Base-by-base conservation (phyloP, 441 rosid genomes). In the Populus tomentosa region DNA sequence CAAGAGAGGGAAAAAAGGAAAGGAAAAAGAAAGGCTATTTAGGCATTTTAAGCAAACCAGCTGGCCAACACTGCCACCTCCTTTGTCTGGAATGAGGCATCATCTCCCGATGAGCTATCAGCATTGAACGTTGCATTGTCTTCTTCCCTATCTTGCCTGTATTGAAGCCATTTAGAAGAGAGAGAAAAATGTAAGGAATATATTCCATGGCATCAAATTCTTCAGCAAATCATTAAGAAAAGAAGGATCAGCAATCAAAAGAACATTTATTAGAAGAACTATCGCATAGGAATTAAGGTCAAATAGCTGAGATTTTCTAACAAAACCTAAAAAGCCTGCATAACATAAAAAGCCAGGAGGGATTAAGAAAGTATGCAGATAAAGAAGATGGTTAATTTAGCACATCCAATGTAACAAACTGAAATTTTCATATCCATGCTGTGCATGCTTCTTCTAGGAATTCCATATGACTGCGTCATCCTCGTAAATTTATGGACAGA, bases 131-230 rank as follows among this genome's bases (percentile, higher is more conserved):
- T 65, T 63, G 96, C 85, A 77, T 84, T 91, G 69, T 97, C 96
- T 89, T 96, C 98, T 70, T 96, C 99, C 85, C 92, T 88, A 82
- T 94, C 98, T 80, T 96, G 94, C 98, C 98, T 94, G 78, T 8
- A 73, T 56, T 26, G 67, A 75, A 73, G 72, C 78, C 40, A 35
- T 72, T 82, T 36, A 28, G 33, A 64, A 72, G 69, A 75, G 46
- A 30, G 5, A 32, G 0, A 24, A 14, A 9, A 30, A 56, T 36
- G 71, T 24, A 38, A 75, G 16, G 21, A 13, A 11, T 30, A 1
- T n/a, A 21, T 6, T 4, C 46, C 46, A 24, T 26, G 56, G 14
- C 6, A 14, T 14, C 14, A 46, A 56, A 23, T 42, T 67, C 18
- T 2, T 13, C 40, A 68, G 10, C 28, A 20, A 3, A 28, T 23